These are phyloP conservation scores for Mucor saturninus DNA, from an alignment of 371 early-diverging fungal species.

Conservation along the genomic window DNA sequence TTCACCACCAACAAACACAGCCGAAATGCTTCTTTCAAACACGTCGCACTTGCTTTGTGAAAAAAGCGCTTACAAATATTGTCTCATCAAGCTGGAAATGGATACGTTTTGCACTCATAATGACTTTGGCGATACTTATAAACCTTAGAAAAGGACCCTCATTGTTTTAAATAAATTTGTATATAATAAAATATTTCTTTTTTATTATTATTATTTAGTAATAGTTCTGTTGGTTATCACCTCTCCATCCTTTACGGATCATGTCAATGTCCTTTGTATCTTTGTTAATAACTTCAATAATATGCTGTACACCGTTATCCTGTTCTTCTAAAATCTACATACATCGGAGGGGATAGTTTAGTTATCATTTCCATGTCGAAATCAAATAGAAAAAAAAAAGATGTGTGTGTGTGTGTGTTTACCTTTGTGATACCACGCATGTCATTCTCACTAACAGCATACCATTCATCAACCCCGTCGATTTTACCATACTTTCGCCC, in stretches of 20 bases:
- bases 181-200: neutral
- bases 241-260: constrained; percentile 13
- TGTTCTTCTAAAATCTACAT: constrained; percentile 62
- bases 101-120: constrained; percentile 19
- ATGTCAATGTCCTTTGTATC: constrained; percentile 41
- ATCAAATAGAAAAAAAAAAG: neutral
- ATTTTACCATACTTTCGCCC: constrained; percentile 54
- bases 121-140: constrained; percentile 24
- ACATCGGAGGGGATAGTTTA: neutral
- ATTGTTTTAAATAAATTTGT: neutral
- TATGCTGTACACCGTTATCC: constrained; percentile 66
- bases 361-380: neutral
- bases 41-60: neutral
- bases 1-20: neutral
- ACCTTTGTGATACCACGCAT: constrained; percentile 57
- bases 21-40: neutral
- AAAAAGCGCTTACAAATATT: neutral
- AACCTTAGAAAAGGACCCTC: constrained; percentile 11
- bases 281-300: constrained; percentile 60
- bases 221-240: neutral
- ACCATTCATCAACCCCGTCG: constrained; percentile 45
- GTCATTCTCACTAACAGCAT: constrained; percentile 46
- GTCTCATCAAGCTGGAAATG: constrained; percentile 6
- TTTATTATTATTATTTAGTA: neutral
- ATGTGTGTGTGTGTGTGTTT: neutral